phyloP scores from a whole-genome alignment of 1,284 basidiomycete genomes.

The Exobasidium rhododendri region DNA sequence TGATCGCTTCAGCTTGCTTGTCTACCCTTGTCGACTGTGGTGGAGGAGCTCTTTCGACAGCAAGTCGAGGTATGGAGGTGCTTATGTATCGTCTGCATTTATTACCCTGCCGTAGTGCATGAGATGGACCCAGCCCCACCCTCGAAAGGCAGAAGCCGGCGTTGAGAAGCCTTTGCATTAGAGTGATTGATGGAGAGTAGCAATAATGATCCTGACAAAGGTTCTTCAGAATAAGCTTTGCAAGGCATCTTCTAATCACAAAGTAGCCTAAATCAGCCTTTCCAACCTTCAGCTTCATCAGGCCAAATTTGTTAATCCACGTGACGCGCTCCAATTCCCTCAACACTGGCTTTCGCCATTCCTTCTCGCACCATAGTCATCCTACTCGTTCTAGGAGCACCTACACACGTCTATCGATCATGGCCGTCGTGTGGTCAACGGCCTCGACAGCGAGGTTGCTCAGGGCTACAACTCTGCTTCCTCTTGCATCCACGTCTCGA shows the following conservation, averaged over 20 bases:
- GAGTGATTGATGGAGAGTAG: too few relatives aligned
- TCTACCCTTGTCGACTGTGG: neutral
- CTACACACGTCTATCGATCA: too few relatives aligned
- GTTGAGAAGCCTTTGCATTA: neutral
- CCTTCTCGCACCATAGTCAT: too few relatives aligned
- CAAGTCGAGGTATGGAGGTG: neutral
- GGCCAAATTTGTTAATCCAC: too few relatives aligned
- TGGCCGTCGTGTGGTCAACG: neutral
- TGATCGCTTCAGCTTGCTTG: neutral
- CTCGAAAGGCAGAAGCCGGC: neutral
- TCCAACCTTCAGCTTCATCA: too few relatives aligned
- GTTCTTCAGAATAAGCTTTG: too few relatives aligned
- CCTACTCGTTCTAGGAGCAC: too few relatives aligned
- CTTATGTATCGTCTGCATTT: neutral
- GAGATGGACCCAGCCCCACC: neutral
- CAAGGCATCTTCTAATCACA: too few relatives aligned
- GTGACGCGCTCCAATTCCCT: too few relatives aligned
- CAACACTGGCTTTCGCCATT: too few relatives aligned
- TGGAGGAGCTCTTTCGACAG: neutral
- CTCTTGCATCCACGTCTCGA: constrained; percentile 5
- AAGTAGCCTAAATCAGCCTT: too few relatives aligned
- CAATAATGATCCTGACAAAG: too few relatives aligned
- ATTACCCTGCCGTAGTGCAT: neutral
- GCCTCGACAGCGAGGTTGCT: neutral
- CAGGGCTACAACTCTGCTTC: neutral